These are phyloP conservation scores for Symbiotaphrina buchneri DNA, from an alignment of 495 filamentous ascomycete genomes.

Conservation along the genomic window DNA sequence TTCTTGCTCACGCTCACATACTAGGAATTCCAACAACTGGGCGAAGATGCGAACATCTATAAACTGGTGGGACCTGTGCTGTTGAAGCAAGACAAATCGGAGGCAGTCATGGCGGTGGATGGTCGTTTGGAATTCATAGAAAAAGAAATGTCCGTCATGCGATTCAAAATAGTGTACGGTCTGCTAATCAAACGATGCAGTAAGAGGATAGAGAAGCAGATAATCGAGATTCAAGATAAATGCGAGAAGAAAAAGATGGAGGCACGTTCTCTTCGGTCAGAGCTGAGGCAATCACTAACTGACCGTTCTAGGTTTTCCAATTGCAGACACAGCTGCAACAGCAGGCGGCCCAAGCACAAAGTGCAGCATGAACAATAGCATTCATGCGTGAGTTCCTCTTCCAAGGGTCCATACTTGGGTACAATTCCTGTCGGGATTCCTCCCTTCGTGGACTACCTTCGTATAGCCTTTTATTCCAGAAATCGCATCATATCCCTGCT, in stretches of 20 bases:
- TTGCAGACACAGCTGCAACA: slow-evolving; percentile 11
- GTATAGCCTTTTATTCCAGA: too few relatives aligned
- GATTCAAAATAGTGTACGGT: background rate
- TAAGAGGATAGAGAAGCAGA: slow-evolving; percentile 60
- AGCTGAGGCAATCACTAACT: background rate
- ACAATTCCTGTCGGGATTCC: too few relatives aligned
- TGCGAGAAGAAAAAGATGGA: slow-evolving; percentile 61
- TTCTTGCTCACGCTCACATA: background rate
- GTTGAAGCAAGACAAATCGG: slow-evolving; percentile 76
- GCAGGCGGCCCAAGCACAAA: background rate
- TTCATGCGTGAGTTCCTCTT: too few relatives aligned
- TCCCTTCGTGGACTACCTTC: too few relatives aligned
- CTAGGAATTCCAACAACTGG: slow-evolving; percentile 62
- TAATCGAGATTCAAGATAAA: slow-evolving; percentile 56
- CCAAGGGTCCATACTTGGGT: too few relatives aligned
- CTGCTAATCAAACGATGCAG: slow-evolving; percentile 17
- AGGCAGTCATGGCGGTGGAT: slow-evolving; percentile 76
- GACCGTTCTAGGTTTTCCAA: slow-evolving; percentile 11
- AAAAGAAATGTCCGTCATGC: slow-evolving; percentile 63
- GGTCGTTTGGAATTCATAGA: slow-evolving; percentile 78
- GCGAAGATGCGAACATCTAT: slow-evolving; percentile 71
- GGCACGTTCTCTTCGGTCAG: slow-evolving; percentile 14
- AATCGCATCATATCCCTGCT: too few relatives aligned
- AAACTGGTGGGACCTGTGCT: slow-evolving; percentile 86
- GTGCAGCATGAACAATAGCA: slow-evolving; percentile 1